Base-by-base conservation (phyloP, 257 asterid genomes). In the Datura wrightii region DNA sequence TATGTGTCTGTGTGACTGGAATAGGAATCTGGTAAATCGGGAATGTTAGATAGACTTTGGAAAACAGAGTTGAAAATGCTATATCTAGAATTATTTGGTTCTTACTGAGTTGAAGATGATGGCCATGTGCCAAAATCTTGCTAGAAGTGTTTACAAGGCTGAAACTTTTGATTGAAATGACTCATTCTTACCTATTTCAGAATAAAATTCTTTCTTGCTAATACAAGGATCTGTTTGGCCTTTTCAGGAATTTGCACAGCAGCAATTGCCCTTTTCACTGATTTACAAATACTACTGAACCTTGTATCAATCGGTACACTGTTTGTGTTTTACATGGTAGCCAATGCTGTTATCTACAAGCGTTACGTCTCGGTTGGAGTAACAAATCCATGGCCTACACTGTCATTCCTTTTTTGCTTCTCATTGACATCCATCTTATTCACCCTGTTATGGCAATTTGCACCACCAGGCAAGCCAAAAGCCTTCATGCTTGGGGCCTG, bases 311-410 rank as follows among this genome's bases (percentile, higher is more conserved):
- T 97, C 4, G 98, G 98, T 66, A 94, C 99, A 1, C 94, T 97
- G 2, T 97, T 97, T 34, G 97, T 97, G 53, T 97, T 95, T 94
- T 93, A 89, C 93, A 89, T 95, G 95, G 99, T 97, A 11, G 98
- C 97, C 2, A 96, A 91, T 82, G 99, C 99, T 3, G 98, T 96
- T 24, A 94, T 96, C 67, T 96, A 89, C 90, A 85, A 95, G 79
- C 99, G 99, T 3, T 94, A 94, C 37, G 97, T 94, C 1, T 31
- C 88, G 1, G 63, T 83, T 0, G 97, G 94, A 6, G 85, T 90
- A 3, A 93, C 96, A 9, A 97, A 91, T 79, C 97, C 94, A 83
- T 91, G 95, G 98, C 96, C 98, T 0, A 94, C 98, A 0, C 78
- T 92, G 18, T 92, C 93, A 2, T 94, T 88, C 92, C 74, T 91